phyloP scores from a whole-genome alignment of 1,139 yeast species.

The Candida anutae region DNA sequence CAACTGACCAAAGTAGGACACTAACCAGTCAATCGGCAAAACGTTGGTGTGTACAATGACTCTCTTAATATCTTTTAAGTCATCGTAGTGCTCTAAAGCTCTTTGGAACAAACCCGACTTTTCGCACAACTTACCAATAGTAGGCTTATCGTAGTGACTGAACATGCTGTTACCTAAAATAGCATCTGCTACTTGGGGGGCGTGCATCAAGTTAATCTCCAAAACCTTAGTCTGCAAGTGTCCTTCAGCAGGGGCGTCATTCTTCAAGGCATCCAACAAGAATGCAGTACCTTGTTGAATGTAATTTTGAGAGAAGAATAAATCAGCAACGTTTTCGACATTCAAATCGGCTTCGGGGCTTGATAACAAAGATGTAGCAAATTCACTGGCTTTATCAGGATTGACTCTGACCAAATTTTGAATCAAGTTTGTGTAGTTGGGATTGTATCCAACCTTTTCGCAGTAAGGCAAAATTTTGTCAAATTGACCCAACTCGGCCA shows the following conservation, averaged over 20 bases:
- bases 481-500: constrained; percentile 95
- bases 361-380: constrained; percentile 79
- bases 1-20: constrained; percentile 84
- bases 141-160: constrained; percentile 89
- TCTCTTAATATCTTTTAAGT: constrained; percentile 89
- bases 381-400: constrained; percentile 98
- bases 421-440: constrained; percentile 84
- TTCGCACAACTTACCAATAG: constrained; percentile 87
- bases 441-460: constrained; percentile 79
- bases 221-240: constrained; percentile 91
- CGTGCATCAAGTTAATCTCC: constrained; percentile 88
- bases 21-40: constrained; percentile 91
- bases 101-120: constrained; percentile 91
- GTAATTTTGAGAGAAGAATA: constrained; percentile 88
- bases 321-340: constrained; percentile 83
- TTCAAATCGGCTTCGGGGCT: constrained; percentile 60
- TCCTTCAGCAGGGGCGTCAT: constrained; percentile 91
- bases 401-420: constrained; percentile 87
- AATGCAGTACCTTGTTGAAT: constrained; percentile 99
- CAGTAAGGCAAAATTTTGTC: constrained; percentile 94
- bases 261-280: constrained; percentile 89
- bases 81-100: constrained; percentile 93
- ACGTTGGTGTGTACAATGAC: constrained; percentile 83
- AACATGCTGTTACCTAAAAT: constrained; percentile 94
- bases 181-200: constrained; percentile 99